Evolutionary conservation across 208 protist species (phyloP).

Genomic region (Vickermania spadyakhi): DNA sequence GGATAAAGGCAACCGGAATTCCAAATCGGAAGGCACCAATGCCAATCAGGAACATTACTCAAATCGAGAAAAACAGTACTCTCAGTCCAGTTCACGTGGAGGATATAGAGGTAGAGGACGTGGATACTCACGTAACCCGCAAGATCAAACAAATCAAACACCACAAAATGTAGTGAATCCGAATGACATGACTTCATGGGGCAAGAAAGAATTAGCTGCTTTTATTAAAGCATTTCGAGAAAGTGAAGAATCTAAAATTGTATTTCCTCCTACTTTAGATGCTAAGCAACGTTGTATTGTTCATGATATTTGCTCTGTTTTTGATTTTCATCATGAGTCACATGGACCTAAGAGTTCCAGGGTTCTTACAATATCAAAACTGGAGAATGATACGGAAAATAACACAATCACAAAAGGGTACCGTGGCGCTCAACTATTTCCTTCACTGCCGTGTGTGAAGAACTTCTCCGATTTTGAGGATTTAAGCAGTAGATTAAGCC

Average conservation of each 20-base stretch:
- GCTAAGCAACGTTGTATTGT: conserved; percentile 45
- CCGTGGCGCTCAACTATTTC: conserved; percentile 65
- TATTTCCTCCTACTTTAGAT: conserved; percentile 56
- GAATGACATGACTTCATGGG: conserved; percentile 49
- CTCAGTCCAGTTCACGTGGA: too few species aligned
- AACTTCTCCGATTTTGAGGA: conserved; percentile 21
- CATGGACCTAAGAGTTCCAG: conserved; percentile 29
- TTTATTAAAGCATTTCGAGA: conserved; percentile 72
- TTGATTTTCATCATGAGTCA: conserved; percentile 65
- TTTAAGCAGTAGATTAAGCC: conserved; percentile 12
- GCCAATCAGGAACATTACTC: too few species aligned
- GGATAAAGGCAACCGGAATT: too few species aligned
- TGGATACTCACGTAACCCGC: too few species aligned
- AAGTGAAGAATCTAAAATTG: conserved; percentile 39
- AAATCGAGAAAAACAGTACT: too few species aligned
- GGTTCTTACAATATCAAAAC: conserved; percentile 53
- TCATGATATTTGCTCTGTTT: conserved; percentile 58
- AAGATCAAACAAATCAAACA: too few species aligned
- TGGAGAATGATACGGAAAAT: conserved; percentile 17
- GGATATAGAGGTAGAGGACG: too few species aligned
- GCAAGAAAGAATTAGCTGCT: conserved; percentile 58
- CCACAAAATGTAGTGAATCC: too few species aligned
- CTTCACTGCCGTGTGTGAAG: conserved; percentile 7
- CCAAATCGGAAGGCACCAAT: too few species aligned
- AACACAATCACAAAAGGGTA: conserved; percentile 66